phyloP scores from a whole-genome alignment of 2,329 filamentous ascomycete species.

The Fusarium sarcochroum region DNA sequence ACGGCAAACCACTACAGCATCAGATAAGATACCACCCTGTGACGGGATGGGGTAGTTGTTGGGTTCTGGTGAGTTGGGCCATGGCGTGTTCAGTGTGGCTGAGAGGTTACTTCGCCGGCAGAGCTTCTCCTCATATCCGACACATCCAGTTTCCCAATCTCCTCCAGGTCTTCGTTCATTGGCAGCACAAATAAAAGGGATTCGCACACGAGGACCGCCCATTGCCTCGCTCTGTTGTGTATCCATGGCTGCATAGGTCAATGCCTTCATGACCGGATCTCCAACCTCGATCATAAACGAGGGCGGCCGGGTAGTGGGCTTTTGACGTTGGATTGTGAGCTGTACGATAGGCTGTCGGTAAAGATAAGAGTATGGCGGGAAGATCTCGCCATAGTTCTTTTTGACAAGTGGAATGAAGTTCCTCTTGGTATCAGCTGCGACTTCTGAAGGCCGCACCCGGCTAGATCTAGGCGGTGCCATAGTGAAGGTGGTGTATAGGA shows the following conservation, averaged over 20 bases:
- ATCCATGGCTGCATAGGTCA: constrained; percentile 66
- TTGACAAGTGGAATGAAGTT: constrained; percentile 77
- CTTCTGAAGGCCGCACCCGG: constrained; percentile 65
- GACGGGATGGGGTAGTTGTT: constrained; percentile 80
- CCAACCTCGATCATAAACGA: constrained; percentile 66
- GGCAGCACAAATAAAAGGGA: constrained; percentile 80
- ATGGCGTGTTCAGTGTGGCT: constrained; percentile 75
- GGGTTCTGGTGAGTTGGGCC: constrained; percentile 59
- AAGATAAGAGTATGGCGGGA: constrained; percentile 71
- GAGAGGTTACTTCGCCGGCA: constrained; percentile 82
- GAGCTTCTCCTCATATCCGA: constrained; percentile 73
- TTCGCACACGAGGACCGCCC: constrained; percentile 55
- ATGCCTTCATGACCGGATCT: constrained; percentile 72
- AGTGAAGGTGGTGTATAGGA: constrained; percentile 10
- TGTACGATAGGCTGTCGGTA: constrained; percentile 66
- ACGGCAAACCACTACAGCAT: constrained; percentile 79
- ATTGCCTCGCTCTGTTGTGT: constrained; percentile 54
- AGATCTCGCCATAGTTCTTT: constrained; percentile 67
- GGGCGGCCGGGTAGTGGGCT: constrained; percentile 56
- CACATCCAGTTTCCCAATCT: constrained; percentile 79
- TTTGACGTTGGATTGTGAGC: constrained; percentile 58
- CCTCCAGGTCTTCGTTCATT: constrained; percentile 83
- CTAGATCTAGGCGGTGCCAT: constrained; percentile 55
- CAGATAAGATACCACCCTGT: constrained; percentile 78
- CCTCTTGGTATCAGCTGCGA: constrained; percentile 80